Conservation (phyloP, 106 monocot species). For the Acorus calamus region DNA sequence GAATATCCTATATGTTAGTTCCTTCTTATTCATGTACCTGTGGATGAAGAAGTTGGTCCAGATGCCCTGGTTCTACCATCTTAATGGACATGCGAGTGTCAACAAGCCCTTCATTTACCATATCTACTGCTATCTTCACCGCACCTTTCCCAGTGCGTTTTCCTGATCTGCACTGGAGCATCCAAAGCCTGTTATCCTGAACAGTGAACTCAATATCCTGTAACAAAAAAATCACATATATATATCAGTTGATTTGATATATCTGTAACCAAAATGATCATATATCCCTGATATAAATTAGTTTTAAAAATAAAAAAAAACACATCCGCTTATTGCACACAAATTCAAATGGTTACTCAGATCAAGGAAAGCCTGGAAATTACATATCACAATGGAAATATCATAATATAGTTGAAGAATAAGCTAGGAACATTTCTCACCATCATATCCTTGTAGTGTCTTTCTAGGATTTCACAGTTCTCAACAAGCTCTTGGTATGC, state of each 20-base stretch:
- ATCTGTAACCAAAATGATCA: too few species aligned
- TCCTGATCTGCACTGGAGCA: constrained; percentile 87
- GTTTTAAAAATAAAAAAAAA: too few species aligned
- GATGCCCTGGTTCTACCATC: constrained; percentile 96
- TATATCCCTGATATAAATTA: too few species aligned
- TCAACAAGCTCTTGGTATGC: constrained; percentile 83
- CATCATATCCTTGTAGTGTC: constrained; percentile 98
- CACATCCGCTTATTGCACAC: too few species aligned
- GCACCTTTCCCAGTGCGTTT: constrained; percentile 89
- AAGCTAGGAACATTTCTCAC: constrained; percentile 21
- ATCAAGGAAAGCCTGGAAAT: too few species aligned
- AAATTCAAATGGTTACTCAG: too few species aligned
- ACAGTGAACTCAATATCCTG: constrained; percentile 99
- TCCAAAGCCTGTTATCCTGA: constrained; percentile 94
- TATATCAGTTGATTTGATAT: too few species aligned
- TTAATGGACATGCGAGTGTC: constrained; percentile 63
- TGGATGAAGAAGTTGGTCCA: constrained; percentile 96
- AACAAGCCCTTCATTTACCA: constrained; percentile 83
- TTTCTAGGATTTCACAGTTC: constrained; percentile 80
- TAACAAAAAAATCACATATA: neutral
- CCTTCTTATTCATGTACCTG: constrained; percentile 35
- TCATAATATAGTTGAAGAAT: neutral
- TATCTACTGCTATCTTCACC: constrained; percentile 92
- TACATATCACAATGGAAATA: neutral
- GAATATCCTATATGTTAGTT: too few species aligned